phyloP scores from a whole-genome alignment of 2,329 filamentous ascomycete species.

The Pseudogymnoascus sp. region DNA sequence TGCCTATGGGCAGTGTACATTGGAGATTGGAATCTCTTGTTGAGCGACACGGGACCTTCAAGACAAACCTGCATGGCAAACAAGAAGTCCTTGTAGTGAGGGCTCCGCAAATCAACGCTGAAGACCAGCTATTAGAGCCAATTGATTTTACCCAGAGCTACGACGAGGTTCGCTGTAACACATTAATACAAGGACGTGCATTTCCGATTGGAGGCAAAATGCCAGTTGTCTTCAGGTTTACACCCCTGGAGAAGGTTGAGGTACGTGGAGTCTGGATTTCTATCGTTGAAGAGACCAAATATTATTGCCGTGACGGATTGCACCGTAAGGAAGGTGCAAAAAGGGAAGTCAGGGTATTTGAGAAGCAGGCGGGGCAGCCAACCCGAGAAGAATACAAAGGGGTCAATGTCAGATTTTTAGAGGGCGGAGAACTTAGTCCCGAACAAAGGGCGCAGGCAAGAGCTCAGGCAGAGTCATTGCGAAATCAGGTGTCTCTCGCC shows the following conservation, averaged over 20 bases:
- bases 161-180: conserved; percentile 59
- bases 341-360: conserved; percentile 62
- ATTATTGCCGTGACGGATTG: conserved; percentile 61
- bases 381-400: conserved; percentile 59
- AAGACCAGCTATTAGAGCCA: conserved; percentile 67
- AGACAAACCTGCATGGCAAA: conserved; percentile 59
- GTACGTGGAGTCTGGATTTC: conserved; percentile 69
- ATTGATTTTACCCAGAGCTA: conserved; percentile 73
- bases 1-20: conserved; percentile 62
- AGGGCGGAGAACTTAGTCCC: conserved; percentile 62
- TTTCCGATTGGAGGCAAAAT: conserved; percentile 66
- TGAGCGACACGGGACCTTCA: conserved; percentile 65
- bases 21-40: conserved; percentile 65
- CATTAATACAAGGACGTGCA: conserved; percentile 56
- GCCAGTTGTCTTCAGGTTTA: conserved; percentile 70
- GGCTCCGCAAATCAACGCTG: conserved; percentile 61
- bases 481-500: conserved; percentile 40
- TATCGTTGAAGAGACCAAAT: conserved; percentile 66
- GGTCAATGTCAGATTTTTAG: conserved; percentile 58
- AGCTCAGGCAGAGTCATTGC: conserved; percentile 28
- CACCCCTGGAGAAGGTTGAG: conserved; percentile 66
- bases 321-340: conserved; percentile 62
- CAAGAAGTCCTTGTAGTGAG: conserved; percentile 64
- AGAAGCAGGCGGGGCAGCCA: conserved; percentile 61
- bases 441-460: conserved; percentile 31